Base-by-base conservation (phyloP, 805 yeast genomes). In the Wickerhamiella sergipiensis region DNA sequence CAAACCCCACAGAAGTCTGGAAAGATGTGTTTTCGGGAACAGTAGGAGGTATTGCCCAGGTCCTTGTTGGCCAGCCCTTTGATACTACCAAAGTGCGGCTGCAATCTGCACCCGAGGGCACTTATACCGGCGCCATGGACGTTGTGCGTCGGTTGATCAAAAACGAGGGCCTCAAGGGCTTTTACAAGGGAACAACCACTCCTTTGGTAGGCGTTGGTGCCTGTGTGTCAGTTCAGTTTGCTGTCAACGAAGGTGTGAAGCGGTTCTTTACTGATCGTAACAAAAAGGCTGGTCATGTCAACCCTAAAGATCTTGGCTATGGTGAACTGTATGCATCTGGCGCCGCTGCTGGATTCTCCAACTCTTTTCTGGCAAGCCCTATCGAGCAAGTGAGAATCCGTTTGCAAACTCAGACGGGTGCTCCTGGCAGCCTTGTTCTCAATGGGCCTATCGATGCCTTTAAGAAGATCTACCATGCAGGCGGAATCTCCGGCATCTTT, bases 121-220 rank as follows among this genome's bases (percentile, higher is more conserved):
- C 77, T 17, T 85, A 83, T 60, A 67, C 67, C 19, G 86, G 88
- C 1, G 82, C 95, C 0, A 58, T 78, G 51, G 95, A 87, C 59
- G 95, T 87, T 10, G 80, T 88, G 19, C 76, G 76, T 61, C 75
- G 79, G 58, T 71, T 92, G 50, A 44, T 90, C 39, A 71, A 73
- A 42, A 80, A 84, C 52, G 98, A 92, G 67, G 98, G 98, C 1
- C 76, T 81, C 6, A 52, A 70, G 38, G 98, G 94, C 0, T 86
- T 92, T 62, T 92, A 92, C 66, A 81, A 94, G 67, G 98, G 98
- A 36, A 88, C 96, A 1, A 61, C 88, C 59, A 89, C 97, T 1
- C 98, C 98, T 19, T 72, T 92, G 59, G 66, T 90, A 36, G 98
- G 98, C 12, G 73, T 90, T n/a, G 98, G 98, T 48, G 95, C 95